Base-by-base conservation (phyloP, 148 eudicot genomes). In the Vaccinium vitisidaea region DNA sequence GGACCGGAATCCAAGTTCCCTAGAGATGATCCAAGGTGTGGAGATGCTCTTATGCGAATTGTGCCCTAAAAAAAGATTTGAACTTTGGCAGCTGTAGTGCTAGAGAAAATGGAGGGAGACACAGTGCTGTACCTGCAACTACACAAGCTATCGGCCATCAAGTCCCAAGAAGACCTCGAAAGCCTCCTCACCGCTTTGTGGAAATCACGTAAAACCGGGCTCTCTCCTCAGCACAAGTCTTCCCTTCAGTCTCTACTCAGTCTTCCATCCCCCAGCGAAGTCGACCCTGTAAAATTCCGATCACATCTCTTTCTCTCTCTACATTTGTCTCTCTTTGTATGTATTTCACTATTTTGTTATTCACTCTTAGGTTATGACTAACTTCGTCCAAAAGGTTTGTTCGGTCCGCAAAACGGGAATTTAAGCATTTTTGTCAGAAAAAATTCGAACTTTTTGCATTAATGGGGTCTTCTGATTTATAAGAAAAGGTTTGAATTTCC, bases 151-250 rank as follows among this genome's bases (percentile, higher is more conserved):
- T 23, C 83, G 1, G 73, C 23, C 71, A 54, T 84, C 5, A 67
- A 84, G 6, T 82, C 87, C 6, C 82, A 82, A 63, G 43, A 82
- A n/a, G 83, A 84, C 46, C 79, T 87, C 16, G 55, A 87, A 56
- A 4, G 23, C 63, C 16, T 87, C 16, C 75, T 87, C 48, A 15
- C 56, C 0, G 48, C 86, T 32, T 85, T 87, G 0, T 87, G 89
- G 89, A 77, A 16, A 9, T 84, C 87, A n/a, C 87, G 89, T 53
- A 87, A 84, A 70, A 84, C 87, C 10, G 89, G 89, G 12, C 80
- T 87, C 83, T 25, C 82, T 5, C 10, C 55, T 2, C 1, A 73
- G 53, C 69, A 77, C n/a, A 87, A 84, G 77, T 76, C 89, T 19
- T 50, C 84, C 19, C 12, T 87, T 55, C 89, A 84, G 75, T 81